phyloP scores from a whole-genome alignment of 306 rosid species.

The Senna siamea region DNA sequence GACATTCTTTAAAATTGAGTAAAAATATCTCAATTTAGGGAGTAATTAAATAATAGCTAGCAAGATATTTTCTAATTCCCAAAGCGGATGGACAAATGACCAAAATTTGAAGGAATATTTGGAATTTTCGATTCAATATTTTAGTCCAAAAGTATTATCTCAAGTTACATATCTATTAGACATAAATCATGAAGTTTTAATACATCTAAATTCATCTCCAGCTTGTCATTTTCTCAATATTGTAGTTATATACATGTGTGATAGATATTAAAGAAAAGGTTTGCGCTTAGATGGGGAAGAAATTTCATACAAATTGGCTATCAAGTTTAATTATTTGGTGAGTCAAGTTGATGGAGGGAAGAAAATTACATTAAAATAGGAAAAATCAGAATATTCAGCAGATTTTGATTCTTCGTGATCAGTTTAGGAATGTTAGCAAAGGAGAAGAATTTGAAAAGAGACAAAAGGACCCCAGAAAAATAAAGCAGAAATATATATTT shows the following conservation, averaged over 20 bases:
- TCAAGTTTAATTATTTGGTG: not conserved
- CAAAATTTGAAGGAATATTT: too few relatives aligned
- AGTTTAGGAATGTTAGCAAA: conserved; percentile 35
- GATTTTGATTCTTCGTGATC: conserved; percentile 25
- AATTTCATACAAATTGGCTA: not conserved
- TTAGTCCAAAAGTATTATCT: too few relatives aligned
- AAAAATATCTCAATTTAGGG: too few relatives aligned
- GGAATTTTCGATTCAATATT: too few relatives aligned
- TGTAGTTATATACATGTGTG: not conserved
- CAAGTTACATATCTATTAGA: too few relatives aligned
- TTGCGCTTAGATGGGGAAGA: conserved; percentile 2
- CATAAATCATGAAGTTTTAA: too few relatives aligned
- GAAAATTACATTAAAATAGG: conserved; percentile 15
- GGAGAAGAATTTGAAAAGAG: conserved; percentile 20
- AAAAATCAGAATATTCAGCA: conserved; percentile 33
- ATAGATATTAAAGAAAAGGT: not conserved
- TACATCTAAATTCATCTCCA: too few relatives aligned
- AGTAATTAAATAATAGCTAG: too few relatives aligned
- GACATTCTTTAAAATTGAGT: too few relatives aligned
- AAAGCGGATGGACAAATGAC: too few relatives aligned
- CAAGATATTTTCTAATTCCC: too few relatives aligned
- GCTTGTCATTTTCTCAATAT: too few relatives aligned
- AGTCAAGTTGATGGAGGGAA: conserved; percentile 2
- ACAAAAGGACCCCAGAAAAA: conserved; percentile 33
- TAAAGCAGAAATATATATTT: not conserved